A percentile compares a stretch with the other conserved stretches of the same genome.
phyloP scores from a whole-genome alignment of 345 rosid genomes.

The Capsella bursapastoris region DNA sequence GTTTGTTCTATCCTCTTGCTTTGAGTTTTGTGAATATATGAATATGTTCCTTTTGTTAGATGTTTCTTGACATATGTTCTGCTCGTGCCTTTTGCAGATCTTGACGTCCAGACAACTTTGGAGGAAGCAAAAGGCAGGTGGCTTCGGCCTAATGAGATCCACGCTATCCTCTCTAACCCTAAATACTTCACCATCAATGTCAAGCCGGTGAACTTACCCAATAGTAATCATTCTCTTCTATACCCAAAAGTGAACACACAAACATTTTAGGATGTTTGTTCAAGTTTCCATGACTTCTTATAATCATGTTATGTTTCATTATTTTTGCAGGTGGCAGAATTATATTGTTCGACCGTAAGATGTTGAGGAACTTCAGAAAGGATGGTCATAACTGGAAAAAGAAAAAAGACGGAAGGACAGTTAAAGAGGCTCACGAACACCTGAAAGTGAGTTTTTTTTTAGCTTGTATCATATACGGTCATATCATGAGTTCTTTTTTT shows the following conservation, averaged over 20 bases:
- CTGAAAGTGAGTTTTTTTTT: constrained; percentile 66
- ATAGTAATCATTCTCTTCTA: constrained; percentile 52
- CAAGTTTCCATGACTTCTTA: constrained; percentile 5
- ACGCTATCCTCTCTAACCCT: constrained; percentile 76
- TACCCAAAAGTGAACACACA: background rate
- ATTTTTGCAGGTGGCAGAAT: constrained; percentile 70
- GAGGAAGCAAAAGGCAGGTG: constrained; percentile 88
- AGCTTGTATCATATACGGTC: background rate
- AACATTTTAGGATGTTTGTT: background rate
- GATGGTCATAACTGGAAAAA: constrained; percentile 99
- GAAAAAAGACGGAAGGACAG: constrained; percentile 97
- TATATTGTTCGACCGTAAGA: constrained; percentile 86
- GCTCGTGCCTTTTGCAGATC: constrained; percentile 55
- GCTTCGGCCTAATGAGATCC: constrained; percentile 98
- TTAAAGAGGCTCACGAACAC: constrained; percentile 99
- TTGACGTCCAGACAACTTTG: constrained; percentile 65
- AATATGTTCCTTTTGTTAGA: background rate
- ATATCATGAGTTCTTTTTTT: background rate
- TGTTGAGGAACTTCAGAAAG: constrained; percentile 94
- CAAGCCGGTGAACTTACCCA: constrained; percentile 85
- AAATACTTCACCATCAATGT: constrained; percentile 71
- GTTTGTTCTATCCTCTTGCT: background rate
- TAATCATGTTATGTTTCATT: constrained; percentile 5
- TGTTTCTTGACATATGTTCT: constrained; percentile 16
- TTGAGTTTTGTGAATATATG: constrained; percentile 10